These are phyloP conservation scores for Blumeria graminis DNA, from an alignment of 2,329 filamentous ascomycete species.

Conservation along the genomic window DNA sequence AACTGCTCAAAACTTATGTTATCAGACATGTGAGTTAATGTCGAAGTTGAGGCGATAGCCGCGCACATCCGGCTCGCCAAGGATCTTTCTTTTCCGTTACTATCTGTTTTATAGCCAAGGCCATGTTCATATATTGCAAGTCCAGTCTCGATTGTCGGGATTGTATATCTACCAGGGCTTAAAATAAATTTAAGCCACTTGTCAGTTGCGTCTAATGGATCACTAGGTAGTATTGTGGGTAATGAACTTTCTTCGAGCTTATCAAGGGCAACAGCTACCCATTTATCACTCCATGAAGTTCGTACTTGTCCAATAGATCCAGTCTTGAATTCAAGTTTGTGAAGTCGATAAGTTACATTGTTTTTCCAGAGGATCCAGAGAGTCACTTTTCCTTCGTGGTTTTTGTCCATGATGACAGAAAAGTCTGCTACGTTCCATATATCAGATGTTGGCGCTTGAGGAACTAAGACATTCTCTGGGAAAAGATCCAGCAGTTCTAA, in stretches of 20 bases:
- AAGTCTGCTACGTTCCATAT: constrained; percentile 68
- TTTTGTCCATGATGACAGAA: constrained; percentile 28
- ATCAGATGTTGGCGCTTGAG: constrained; percentile 43
- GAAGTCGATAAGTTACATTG: constrained; percentile 53
- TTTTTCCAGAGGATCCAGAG: constrained; percentile 72
- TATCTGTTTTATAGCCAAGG: constrained; percentile 19
- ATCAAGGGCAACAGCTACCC: constrained; percentile 45
- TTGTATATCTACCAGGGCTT: constrained; percentile 59
- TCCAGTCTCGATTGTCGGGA: constrained; percentile 59
- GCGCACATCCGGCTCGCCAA: constrained; percentile 56
- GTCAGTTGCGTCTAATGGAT: constrained; percentile 48
- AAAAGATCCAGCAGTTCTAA: constrained; percentile 50
- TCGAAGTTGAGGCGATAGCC: constrained; percentile 44
- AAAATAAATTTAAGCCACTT: constrained; percentile 74
- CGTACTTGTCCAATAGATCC: constrained; percentile 11
- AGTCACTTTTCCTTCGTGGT: constrained; percentile 28
- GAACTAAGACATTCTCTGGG: constrained; percentile 39
- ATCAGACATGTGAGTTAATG: constrained; percentile 33
- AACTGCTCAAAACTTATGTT: constrained; percentile 56
- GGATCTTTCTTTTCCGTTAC: constrained; percentile 24
- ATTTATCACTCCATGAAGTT: constrained; percentile 36
- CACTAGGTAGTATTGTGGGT: constrained; percentile 34
- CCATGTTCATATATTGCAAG: constrained; percentile 58
- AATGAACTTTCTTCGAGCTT: constrained; percentile 25
- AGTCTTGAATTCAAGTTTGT: constrained; percentile 44